Evolutionary conservation across 2,329 filamentous ascomycete genomes (phyloP).

Genomic region (Fusarium sp.): DNA sequence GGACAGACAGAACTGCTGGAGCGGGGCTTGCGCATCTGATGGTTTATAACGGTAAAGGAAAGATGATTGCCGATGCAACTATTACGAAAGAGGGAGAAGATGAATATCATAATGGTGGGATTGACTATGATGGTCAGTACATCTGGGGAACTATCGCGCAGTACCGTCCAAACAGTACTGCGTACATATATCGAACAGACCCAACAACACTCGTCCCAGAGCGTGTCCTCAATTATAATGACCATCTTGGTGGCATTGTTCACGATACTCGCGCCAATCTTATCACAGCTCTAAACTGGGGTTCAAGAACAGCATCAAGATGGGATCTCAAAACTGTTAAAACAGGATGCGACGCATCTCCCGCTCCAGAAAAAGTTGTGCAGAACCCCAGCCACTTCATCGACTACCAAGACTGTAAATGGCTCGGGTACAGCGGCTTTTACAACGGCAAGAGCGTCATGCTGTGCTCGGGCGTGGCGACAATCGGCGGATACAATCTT

Average conservation of each 20-base stretch:
- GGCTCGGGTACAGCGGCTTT: slow-evolving; percentile 55
- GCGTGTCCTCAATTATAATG: slow-evolving; percentile 52
- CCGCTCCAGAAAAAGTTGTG: slow-evolving; percentile 34
- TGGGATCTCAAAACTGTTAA: slow-evolving; percentile 48
- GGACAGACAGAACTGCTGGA: slow-evolving; percentile 61
- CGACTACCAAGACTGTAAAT: slow-evolving; percentile 67
- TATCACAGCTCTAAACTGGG: slow-evolving; percentile 61
- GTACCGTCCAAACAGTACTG: slow-evolving; percentile 62
- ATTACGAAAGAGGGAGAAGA: slow-evolving; percentile 54
- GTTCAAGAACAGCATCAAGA: slow-evolving; percentile 55
- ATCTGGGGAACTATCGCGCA: slow-evolving; percentile 62
- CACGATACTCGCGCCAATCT: slow-evolving; percentile 53
- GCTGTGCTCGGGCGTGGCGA: slow-evolving; percentile 61
- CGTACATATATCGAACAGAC: slow-evolving; percentile 56
- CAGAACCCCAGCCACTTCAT: slow-evolving; percentile 59
- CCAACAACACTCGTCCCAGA: slow-evolving; percentile 53
- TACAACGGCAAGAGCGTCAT: slow-evolving; percentile 57
- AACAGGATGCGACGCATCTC: slow-evolving; percentile 35
- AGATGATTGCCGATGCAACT: slow-evolving; percentile 58
- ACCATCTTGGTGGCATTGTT: slow-evolving; percentile 62
- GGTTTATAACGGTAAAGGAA: slow-evolving; percentile 58
- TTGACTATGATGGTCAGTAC: slow-evolving; percentile 61
- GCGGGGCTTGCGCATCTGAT: slow-evolving; percentile 60
- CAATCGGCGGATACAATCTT: slow-evolving; percentile 51
- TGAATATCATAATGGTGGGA: slow-evolving; percentile 62